Percentiles rank a stretch among this genome's conserved stretches.
Evolutionary conservation across 1,139 yeast genomes (phyloP).

Genomic region (Pichia sp.): DNA sequence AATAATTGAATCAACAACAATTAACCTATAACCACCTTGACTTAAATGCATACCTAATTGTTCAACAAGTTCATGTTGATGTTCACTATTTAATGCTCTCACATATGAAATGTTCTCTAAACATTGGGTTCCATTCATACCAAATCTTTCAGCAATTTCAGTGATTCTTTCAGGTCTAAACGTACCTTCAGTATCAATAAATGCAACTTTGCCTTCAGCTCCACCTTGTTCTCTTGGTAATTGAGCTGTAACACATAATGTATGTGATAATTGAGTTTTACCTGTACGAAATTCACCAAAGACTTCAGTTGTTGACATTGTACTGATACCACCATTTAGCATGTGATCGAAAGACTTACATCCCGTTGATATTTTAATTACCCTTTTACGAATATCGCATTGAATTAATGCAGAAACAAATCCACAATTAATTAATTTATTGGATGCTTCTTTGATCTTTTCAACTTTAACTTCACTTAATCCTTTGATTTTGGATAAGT

Average conservation of each 20-base stretch:
- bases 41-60: conserved; percentile 45
- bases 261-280: conserved; percentile 55
- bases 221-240: conserved; percentile 51
- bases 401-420: conserved; percentile 51
- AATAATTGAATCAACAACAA: conserved; percentile 53
- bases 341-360: conserved; percentile 47
- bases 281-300: conserved; percentile 62
- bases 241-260: conserved; percentile 55
- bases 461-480: conserved; percentile 55
- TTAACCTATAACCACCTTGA: conserved; percentile 35
- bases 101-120: conserved; percentile 43
- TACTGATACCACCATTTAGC: conserved; percentile 54
- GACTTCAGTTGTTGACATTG: conserved; percentile 59
- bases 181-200: conserved; percentile 57
- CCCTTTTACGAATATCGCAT: conserved; percentile 43
- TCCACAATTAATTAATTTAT: conserved; percentile 44
- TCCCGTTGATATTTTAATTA: conserved; percentile 47
- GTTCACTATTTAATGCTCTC: conserved; percentile 52
- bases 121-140: conserved; percentile 47
- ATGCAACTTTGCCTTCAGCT: conserved; percentile 58
- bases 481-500: conserved; percentile 16
- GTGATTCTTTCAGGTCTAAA: conserved; percentile 52
- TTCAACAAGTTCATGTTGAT: conserved; percentile 53
- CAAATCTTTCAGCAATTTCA: conserved; percentile 49
- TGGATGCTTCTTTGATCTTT: conserved; percentile 57